Conservation (phyloP, 176 grass and related monocot species). For the Aegilops umbellulata region DNA sequence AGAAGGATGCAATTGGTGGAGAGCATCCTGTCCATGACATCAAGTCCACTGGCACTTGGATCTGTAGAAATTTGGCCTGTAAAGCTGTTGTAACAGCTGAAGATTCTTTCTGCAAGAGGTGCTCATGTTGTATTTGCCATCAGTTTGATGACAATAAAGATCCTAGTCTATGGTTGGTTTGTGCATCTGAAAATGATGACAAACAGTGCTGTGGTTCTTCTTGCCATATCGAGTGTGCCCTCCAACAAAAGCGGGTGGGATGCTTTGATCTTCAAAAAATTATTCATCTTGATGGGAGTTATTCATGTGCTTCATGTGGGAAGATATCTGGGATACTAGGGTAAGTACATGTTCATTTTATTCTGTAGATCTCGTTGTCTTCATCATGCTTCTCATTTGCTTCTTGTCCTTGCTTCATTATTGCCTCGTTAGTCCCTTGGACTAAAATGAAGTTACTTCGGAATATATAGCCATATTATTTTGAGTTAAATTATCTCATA, state of each 20-base stretch:
- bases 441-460: not conserved
- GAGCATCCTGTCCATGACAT: constrained; percentile 34
- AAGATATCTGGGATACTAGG: constrained; percentile 92
- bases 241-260: constrained; percentile 67
- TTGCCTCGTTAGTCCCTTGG: not conserved
- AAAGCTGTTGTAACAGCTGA: constrained; percentile 73
- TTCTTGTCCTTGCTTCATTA: constrained; percentile 1
- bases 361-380: not conserved
- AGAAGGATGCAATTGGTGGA: constrained; percentile 36
- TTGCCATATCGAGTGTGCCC: constrained; percentile 93
- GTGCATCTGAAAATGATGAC: constrained; percentile 74
- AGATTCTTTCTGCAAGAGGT: constrained; percentile 96
- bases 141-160: constrained; percentile 99
- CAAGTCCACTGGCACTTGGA: constrained; percentile 57
- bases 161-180: constrained; percentile 95
- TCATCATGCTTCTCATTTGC: not conserved
- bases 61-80: constrained; percentile 98
- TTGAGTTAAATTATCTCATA: constrained; percentile 11
- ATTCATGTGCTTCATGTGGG: constrained; percentile 89
- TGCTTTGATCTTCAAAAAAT: constrained; percentile 65
- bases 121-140: constrained; percentile 96
- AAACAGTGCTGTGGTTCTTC: constrained; percentile 88
- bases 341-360: constrained; percentile 40
- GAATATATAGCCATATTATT: not conserved
- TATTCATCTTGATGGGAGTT: constrained; percentile 92